Percentiles rank a stretch among this genome's conserved stretches.
Conservation (phyloP, 2,329 filamentous ascomycete species). For the Diplocarpon mali region DNA sequence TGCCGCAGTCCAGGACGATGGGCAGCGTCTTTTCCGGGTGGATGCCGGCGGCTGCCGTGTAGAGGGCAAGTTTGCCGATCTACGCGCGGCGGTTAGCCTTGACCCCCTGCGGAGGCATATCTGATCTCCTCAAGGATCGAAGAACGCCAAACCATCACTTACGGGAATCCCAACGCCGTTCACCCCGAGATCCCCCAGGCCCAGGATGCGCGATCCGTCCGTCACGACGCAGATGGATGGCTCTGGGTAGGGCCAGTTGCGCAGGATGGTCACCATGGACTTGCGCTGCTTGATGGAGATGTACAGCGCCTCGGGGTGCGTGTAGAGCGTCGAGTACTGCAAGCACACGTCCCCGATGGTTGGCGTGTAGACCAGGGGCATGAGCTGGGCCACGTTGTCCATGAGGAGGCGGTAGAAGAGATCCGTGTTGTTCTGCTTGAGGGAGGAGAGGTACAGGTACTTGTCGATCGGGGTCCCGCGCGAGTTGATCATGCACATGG, state of each 20-base stretch:
- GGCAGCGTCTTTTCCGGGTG: slow-evolving; percentile 73
- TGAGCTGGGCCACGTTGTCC: slow-evolving; percentile 65
- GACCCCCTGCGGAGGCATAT: neutral
- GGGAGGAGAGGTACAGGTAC: slow-evolving; percentile 68
- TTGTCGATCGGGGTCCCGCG: slow-evolving; percentile 65
- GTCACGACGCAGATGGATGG: slow-evolving; percentile 96
- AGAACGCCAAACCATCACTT: slow-evolving; percentile 29
- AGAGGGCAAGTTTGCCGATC: slow-evolving; percentile 89
- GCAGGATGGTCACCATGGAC: slow-evolving; percentile 75
- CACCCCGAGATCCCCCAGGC: slow-evolving; percentile 87
- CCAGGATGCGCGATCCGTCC: slow-evolving; percentile 85
- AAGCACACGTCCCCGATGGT: slow-evolving; percentile 94
- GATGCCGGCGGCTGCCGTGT: slow-evolving; percentile 92
- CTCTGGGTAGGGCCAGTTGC: slow-evolving; percentile 82
- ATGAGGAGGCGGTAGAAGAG: slow-evolving; percentile 77
- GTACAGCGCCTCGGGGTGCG: slow-evolving; percentile 89
- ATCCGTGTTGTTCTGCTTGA: slow-evolving; percentile 67
- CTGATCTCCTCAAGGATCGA: too few relatives aligned
- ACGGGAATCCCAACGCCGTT: slow-evolving; percentile 97
- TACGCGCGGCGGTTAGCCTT: slow-evolving; percentile 24
- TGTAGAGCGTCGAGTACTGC: slow-evolving; percentile 93
- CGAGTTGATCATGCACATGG: slow-evolving; percentile 63
- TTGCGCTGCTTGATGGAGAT: slow-evolving; percentile 92
- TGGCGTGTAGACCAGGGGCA: slow-evolving; percentile 77
- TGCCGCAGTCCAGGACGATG: slow-evolving; percentile 57